Evolutionary conservation across 2,329 filamentous ascomycete species (phyloP).

Genomic region (Teratosphaeria zuluensis): DNA sequence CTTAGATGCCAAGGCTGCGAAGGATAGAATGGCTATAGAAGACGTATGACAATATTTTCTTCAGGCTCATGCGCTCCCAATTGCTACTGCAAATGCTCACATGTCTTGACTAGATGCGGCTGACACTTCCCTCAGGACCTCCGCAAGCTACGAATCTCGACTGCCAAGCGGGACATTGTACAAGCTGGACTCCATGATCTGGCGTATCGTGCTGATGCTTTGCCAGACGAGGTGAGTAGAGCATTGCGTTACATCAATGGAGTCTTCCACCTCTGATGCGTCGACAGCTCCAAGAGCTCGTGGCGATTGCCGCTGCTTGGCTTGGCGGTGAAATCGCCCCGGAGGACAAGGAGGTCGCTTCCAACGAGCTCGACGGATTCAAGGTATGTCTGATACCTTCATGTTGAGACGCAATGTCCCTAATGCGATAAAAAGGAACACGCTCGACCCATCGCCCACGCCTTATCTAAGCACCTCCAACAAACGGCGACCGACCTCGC

Average conservation of each 20-base stretch:
- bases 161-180: slow-evolving; percentile 26
- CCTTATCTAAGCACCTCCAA: slow-evolving; percentile 26
- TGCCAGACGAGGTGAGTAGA: slow-evolving; percentile 30
- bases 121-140: slow-evolving; percentile 26
- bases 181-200: slow-evolving; percentile 26
- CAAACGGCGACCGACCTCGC: slow-evolving; percentile 24
- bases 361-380: slow-evolving; percentile 31
- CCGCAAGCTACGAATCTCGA: slow-evolving; percentile 23
- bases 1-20: slow-evolving; percentile 31
- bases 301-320: slow-evolving; percentile 33
- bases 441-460: slow-evolving; percentile 24
- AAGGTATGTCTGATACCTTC: slow-evolving; percentile 13
- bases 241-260: background rate
- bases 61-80: no score
- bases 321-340: slow-evolving; percentile 28
- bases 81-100: no score
- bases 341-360: slow-evolving; percentile 30
- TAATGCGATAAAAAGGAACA: slow-evolving; percentile 18
- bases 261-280: background rate
- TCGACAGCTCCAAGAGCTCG: slow-evolving; percentile 30
- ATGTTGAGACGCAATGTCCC: no score
- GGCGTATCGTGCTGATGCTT: slow-evolving; percentile 23
- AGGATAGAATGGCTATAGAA: slow-evolving; percentile 30
- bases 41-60: slow-evolving; percentile 18
- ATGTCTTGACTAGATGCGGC: background rate